Percentiles rank a stretch among this genome's conserved stretches.
Evolutionary conservation across 139 green algal species (phyloP).

Genomic region (Chlamydomonas incerta): DNA sequence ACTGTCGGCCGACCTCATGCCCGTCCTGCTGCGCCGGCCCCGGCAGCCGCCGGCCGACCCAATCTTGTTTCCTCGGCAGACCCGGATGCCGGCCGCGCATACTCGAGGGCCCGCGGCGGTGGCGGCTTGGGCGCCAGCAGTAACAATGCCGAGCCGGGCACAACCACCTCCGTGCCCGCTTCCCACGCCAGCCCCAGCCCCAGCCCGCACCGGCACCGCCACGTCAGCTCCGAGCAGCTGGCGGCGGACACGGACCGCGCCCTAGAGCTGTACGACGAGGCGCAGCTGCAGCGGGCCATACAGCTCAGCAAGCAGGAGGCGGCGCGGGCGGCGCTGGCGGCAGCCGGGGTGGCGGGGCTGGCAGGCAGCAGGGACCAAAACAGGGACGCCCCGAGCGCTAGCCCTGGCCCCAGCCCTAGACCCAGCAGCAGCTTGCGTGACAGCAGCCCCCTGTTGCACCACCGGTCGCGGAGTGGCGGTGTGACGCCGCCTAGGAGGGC

Average conservation of each 20-base stretch:
- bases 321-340: not conserved
- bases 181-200: not conserved
- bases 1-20: no score
- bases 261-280: not conserved
- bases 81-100: no score
- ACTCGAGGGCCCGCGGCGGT: not conserved
- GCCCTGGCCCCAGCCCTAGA: no score
- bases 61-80: no score
- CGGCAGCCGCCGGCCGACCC: no score
- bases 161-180: not conserved
- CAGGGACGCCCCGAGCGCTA: not conserved
- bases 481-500: no score
- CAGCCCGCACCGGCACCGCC: not conserved
- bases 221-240: not conserved
- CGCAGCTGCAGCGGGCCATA: not conserved
- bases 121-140: not conserved
- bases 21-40: no score
- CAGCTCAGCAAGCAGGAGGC: constrained; percentile 6
- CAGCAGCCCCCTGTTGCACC: no score
- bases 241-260: not conserved
- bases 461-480: no score
- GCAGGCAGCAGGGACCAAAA: not conserved
- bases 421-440: no score
- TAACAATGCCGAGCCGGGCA: not conserved
- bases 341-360: not conserved